Percentiles rank a stretch among this genome's conserved stretches.
Evolutionary conservation across 2,329 filamentous ascomycete genomes (phyloP).

Genomic region (Microdochium trichocladiopsis): DNA sequence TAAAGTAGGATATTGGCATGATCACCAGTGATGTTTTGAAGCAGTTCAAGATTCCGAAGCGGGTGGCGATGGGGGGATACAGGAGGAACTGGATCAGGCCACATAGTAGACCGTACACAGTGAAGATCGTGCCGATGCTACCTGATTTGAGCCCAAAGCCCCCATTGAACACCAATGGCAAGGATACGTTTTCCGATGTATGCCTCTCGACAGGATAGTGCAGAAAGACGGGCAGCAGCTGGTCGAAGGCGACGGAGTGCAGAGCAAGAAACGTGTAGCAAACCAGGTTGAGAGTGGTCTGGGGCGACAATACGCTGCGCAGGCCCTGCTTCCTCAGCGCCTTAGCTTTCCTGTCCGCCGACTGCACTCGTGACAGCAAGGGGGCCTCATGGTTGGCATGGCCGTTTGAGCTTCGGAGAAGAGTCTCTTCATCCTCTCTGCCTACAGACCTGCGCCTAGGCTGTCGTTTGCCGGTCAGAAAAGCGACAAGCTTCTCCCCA

Average conservation of each 20-base stretch:
- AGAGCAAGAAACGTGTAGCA: conserved; percentile 76
- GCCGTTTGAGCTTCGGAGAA: conserved; percentile 35
- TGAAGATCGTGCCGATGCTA: conserved; percentile 80
- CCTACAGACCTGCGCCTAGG: conserved; percentile 30
- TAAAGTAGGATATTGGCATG: conserved; percentile 69
- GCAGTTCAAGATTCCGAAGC: conserved; percentile 68
- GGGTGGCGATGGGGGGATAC: conserved; percentile 69
- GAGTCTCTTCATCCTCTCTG: conserved; percentile 48
- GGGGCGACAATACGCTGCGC: conserved; percentile 56
- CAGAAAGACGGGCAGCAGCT: conserved; percentile 81
- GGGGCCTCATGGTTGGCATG: conserved; percentile 2
- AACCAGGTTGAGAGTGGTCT: conserved; percentile 68
- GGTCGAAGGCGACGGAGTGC: conserved; percentile 79
- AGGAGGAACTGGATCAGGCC: conserved; percentile 80
- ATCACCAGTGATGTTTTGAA: conserved; percentile 58
- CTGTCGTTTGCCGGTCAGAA: conserved; percentile 31
- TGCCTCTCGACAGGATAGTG: conserved; percentile 60
- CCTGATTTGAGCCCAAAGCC: conserved; percentile 70
- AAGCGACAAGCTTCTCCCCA: conserved; percentile 44
- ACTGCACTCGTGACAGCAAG: neutral
- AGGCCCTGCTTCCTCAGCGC: conserved; percentile 11
- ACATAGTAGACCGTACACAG: conserved; percentile 70
- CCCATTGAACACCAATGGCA: conserved; percentile 76
- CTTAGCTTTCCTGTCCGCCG: conserved; percentile 12
- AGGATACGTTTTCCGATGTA: conserved; percentile 48